phyloP scores from a whole-genome alignment of 352 stramenopile genomes.

The Phytopythium helicoides region DNA sequence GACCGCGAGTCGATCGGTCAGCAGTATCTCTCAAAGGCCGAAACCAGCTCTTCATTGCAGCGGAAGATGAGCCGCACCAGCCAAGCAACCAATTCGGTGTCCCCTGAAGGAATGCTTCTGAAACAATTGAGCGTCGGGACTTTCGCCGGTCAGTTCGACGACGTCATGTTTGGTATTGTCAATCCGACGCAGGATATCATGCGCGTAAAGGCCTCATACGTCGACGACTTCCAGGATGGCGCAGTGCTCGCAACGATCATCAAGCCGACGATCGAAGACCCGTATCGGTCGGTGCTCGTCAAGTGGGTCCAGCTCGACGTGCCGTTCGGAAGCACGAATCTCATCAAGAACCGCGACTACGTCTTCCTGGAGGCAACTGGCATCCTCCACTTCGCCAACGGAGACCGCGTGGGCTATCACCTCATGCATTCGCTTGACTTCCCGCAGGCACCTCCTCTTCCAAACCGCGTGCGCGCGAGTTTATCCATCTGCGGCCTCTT shows the following conservation, averaged over 20 bases:
- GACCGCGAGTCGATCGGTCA: constrained; percentile 13
- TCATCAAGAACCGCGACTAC: constrained; percentile 42
- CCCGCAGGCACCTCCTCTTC: constrained; percentile 9
- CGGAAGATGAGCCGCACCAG: background rate
- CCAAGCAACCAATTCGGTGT: background rate
- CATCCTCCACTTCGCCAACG: constrained; percentile 25
- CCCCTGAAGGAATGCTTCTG: background rate
- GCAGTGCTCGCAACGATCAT: constrained; percentile 37
- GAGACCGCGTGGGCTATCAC: constrained; percentile 27
- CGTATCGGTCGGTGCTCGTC: constrained; percentile 40
- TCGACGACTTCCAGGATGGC: constrained; percentile 34
- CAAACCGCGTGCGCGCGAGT: constrained; percentile 34
- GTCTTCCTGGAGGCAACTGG: constrained; percentile 50
- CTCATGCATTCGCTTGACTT: constrained; percentile 13
- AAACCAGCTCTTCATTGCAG: background rate
- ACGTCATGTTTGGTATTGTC: constrained; percentile 36
- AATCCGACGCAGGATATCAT: constrained; percentile 32
- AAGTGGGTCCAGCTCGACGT: constrained; percentile 36
- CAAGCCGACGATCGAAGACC: constrained; percentile 41
- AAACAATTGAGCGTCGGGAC: constrained; percentile 29
- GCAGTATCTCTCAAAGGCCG: background rate
- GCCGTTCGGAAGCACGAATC: constrained; percentile 14
- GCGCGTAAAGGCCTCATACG: constrained; percentile 43
- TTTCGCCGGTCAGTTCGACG: constrained; percentile 25
- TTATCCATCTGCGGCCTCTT: constrained; percentile 55